Evolutionary conservation across 1,284 basidiomycete genomes (phyloP), one percentile per base, ranked within the genome.

Genomic region (Xerocomus amazonicus): DNA sequence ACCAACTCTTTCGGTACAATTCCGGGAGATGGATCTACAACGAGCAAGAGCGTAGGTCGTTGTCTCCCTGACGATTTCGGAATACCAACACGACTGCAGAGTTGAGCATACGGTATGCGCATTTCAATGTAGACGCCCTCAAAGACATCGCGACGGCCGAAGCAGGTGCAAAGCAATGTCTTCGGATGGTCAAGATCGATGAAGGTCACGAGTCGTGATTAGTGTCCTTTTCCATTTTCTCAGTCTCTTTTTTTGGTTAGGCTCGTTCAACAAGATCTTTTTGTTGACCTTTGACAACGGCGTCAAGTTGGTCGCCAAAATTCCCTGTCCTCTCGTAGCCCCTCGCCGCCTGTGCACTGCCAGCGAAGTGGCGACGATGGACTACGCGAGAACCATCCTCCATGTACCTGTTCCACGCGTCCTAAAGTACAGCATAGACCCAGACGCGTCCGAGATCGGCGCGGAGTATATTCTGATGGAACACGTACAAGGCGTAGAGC

Each of bases 311-410:
- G 46, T 51, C 13, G 54, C 51, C 27, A 49, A 60, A n/a, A 49
- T 29, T 28, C 40, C 59, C 28, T 60, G 54, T 36, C 57, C 59
- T 10, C 56, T 64, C 19, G 59, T 63, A 12, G 67, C 60, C 12
- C 66, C 68, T 0, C 49, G 58, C 9, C 62, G 58, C 39, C 57
- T 68, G 28, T 56, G 58, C 31, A 70, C 63, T 4, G 59, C 62
- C 3, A 69, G 65, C 51, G 66, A 70, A 47, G 69, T 70, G 3
- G 69, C 69, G 5, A 70, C 67, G 0, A 62, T 70, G 61, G 60
- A 68, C 47, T 70, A 59, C 43, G 55, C 58, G 12, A 58, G 64
- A 28, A 55, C 49, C 23, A 43, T 52, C 17, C 59, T 69, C 5
- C 45, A 48, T 23, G 31, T 65, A 14, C 68, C 67, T 2, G 63